Evolutionary conservation across 495 filamentous ascomycete species (phyloP), one percentile per base, ranked within the genome.

Genomic region (Podospora pseudoanserina): DNA sequence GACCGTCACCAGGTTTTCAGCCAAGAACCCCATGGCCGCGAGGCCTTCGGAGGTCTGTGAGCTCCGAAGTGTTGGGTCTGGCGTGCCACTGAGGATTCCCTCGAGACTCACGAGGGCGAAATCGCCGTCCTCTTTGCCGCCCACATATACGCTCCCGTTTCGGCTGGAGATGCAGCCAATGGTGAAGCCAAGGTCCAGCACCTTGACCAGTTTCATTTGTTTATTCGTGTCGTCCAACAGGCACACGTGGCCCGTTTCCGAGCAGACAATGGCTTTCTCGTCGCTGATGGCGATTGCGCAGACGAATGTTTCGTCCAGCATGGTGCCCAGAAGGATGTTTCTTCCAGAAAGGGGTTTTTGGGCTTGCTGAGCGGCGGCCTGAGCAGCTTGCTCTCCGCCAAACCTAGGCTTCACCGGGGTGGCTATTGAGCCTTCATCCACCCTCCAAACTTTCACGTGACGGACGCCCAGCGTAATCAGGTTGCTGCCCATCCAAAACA

Each of bases 391-490:
- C 55, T 88, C 85, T 20, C 77, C 74, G 7, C 75, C 70, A 30
- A 75, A 73, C 67, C 81, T 83, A 62, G 78, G 77, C 66, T 86
- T 87, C 30, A 77, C 77, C 26, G 82, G 83, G 65, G 79, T 84
- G 23, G 71, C 79, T 56, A 75, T 78, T 68, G 77, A 69, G 70
- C 72, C 75, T 11, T 92, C 89, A 34, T 94, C 91, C 19, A 93
- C 86, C 70, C 90, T 86, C 95, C 95, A 99, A 34, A 96, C 86
- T 77, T 98, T 99, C 72, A 97, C 88, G 81, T 97, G 93, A 63
- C 95, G 87, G 58, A 94, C 90, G 19, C 95, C 95, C 28, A 92
- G 85, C 32, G 89, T 93, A 60, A 85, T 73, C 61, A 82, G 71
- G 66, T 74, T 82, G 64, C 74, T 79, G 19, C 93, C 93, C 77